Percentiles rank a stretch among this genome's conserved stretches.
Conservation (phyloP, 2,329 filamentous ascomycete genomes). For the Calonectria pteridis region DNA sequence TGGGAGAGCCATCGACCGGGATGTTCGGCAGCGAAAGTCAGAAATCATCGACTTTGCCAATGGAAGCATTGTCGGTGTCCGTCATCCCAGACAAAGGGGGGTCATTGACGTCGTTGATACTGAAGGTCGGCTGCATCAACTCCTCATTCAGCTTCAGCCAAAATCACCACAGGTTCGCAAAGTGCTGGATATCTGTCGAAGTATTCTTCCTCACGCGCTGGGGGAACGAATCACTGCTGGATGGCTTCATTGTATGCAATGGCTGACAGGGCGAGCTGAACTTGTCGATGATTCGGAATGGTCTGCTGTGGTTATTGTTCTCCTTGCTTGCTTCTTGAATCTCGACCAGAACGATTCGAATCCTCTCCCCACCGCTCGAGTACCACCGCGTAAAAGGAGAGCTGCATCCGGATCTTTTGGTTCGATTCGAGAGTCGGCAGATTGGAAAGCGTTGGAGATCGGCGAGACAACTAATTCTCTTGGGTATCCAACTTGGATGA, state of each 20-base stretch:
- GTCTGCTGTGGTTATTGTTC: constrained; percentile 74
- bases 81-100: constrained; percentile 69
- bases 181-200: constrained; percentile 72
- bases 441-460: constrained; percentile 63
- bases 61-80: constrained; percentile 65
- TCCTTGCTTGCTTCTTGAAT: constrained; percentile 74
- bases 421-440: constrained; percentile 51
- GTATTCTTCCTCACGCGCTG: constrained; percentile 70
- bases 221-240: constrained; percentile 73
- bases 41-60: constrained; percentile 61
- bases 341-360: constrained; percentile 59
- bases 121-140: constrained; percentile 72
- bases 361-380: constrained; percentile 40
- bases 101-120: constrained; percentile 75
- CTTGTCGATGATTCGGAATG: constrained; percentile 71
- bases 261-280: constrained; percentile 67
- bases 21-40: constrained; percentile 60
- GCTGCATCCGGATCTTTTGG: constrained; percentile 52
- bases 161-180: constrained; percentile 71
- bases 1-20: constrained; percentile 64
- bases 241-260: constrained; percentile 82
- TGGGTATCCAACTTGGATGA: constrained; percentile 69
- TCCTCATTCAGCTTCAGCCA: constrained; percentile 77
- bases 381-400: constrained; percentile 48
- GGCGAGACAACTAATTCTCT: constrained; percentile 62